Percentiles rank a stretch among this genome's conserved stretches.
Conservation (phyloP, 495 filamentous ascomycete genomes). For the Neurospora discreta region DNA sequence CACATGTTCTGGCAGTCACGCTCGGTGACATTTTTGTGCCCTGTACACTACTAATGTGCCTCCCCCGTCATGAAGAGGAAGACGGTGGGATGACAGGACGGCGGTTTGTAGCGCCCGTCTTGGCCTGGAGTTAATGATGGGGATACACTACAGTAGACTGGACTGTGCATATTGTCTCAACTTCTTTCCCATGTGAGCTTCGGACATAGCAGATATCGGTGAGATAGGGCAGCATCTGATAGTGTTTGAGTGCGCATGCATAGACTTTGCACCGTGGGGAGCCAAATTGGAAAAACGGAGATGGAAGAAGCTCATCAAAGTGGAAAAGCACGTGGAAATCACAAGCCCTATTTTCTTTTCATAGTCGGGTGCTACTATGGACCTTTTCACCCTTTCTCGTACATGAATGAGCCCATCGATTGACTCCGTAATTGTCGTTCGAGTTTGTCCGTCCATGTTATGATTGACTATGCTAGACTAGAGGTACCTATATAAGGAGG, state of each 20-base stretch:
- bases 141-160: background rate
- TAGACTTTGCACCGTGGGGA: background rate
- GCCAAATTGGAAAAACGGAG: background rate
- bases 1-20: background rate
- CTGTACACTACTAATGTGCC: background rate
- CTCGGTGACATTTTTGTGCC: background rate
- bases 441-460: background rate
- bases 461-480: background rate
- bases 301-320: background rate
- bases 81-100: background rate
- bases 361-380: background rate
- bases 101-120: background rate
- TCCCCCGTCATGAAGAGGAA: too few species aligned
- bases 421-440: background rate
- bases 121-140: background rate
- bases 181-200: background rate
- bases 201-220: background rate
- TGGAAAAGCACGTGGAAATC: background rate
- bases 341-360: background rate
- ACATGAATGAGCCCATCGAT: background rate
- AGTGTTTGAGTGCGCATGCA: background rate
- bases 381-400: background rate
- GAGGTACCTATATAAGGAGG: background rate
- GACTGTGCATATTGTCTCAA: background rate
- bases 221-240: background rate